Conservation (phyloP, 2,329 filamentous ascomycete species). For the Mycogone perniciosa region DNA sequence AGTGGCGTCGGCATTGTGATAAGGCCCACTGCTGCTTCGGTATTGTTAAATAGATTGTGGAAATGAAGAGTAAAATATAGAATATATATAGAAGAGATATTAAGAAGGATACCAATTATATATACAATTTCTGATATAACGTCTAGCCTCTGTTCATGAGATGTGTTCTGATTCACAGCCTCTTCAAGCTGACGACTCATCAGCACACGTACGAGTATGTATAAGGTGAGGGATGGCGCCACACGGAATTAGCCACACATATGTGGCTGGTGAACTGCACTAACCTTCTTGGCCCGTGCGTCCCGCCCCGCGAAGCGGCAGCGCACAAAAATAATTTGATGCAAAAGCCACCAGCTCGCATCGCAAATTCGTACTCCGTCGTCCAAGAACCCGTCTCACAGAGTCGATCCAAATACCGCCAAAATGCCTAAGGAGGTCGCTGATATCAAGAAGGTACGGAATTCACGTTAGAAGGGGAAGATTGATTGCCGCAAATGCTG, state of each 20-base stretch:
- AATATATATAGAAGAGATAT: background rate
- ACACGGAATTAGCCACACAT: constrained; percentile 8
- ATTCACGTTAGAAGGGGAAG: background rate
- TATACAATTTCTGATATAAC: background rate
- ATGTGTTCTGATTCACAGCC: constrained; percentile 6
- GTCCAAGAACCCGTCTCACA: constrained; percentile 16
- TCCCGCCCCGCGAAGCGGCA: constrained; percentile 19
- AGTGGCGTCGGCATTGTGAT: constrained; percentile 60
- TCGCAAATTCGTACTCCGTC: constrained; percentile 11
- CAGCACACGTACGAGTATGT: background rate
- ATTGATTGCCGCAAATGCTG: constrained; percentile 18
- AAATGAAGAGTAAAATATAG: background rate
- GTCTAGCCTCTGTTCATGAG: background rate
- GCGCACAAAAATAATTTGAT: constrained; percentile 23
- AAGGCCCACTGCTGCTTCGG: background rate
- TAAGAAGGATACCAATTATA: background rate
- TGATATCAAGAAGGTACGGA: constrained; percentile 81
- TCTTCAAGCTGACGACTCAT: constrained; percentile 3
- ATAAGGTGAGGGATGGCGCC: constrained; percentile 11
- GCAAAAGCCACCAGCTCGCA: constrained; percentile 19
- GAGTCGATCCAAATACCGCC: constrained; percentile 43
- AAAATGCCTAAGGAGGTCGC: constrained; percentile 97
- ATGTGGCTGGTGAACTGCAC: constrained; percentile 1
- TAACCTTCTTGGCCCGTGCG: constrained; percentile 15
- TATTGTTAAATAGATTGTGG: background rate